Evolutionary conservation across 2,329 filamentous ascomycete species (phyloP).

Genomic region (Claviceps lovelessii): DNA sequence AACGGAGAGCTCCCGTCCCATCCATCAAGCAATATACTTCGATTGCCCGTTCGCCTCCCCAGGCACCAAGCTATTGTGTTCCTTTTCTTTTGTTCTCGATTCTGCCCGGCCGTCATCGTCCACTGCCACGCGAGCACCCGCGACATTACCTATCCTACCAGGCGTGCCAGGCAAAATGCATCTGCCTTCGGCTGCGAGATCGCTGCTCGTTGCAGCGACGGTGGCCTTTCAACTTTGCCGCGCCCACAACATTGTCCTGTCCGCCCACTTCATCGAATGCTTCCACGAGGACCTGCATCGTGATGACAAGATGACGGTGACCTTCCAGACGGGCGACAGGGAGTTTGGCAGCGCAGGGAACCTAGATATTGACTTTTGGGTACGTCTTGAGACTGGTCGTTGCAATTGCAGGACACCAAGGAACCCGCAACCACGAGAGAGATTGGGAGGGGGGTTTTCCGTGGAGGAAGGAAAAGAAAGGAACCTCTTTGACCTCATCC

Average conservation of each 20-base stretch:
- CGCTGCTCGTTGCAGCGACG: conserved; percentile 24
- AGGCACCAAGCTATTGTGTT: not conserved
- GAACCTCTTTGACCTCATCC: too few species aligned
- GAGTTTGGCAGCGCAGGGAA: conserved; percentile 93
- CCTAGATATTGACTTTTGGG: conserved; percentile 96
- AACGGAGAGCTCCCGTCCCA: not conserved
- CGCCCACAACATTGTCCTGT: conserved; percentile 92
- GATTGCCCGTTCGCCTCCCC: not conserved
- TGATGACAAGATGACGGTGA: conserved; percentile 97
- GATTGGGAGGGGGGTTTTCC: too few species aligned
- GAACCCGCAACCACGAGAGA: too few species aligned
- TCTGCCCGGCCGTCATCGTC: not conserved
- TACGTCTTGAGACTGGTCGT: conserved; percentile 34
- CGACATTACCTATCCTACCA: not conserved
- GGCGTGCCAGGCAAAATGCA: conserved; percentile 11
- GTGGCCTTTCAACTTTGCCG: conserved; percentile 41
- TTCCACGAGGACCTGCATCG: conserved; percentile 88
- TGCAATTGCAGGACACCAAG: not conserved
- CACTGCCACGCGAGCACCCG: not conserved
- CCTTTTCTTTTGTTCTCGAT: not conserved
- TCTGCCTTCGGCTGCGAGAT: conserved; percentile 25
- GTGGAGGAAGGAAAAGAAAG: too few species aligned
- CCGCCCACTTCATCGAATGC: conserved; percentile 87
- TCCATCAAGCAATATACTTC: too few species aligned
- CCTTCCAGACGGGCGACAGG: conserved; percentile 92